Percentiles rank a stretch among this genome's conserved stretches.
Evolutionary conservation across 805 yeast genomes (phyloP).

Genomic region (Barnettozyma siamensis): DNA sequence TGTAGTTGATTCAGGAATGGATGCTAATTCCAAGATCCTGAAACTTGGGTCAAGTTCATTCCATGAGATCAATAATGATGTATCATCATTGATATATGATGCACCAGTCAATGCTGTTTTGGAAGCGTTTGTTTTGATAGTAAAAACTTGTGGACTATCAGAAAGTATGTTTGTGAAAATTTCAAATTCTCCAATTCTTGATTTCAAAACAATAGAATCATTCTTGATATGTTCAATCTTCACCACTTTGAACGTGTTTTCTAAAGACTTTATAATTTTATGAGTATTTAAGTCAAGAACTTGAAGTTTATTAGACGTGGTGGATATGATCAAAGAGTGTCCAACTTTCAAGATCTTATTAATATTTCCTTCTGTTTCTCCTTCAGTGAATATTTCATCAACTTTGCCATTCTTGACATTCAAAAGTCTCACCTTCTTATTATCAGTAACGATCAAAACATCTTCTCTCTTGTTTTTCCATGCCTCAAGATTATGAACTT

Average conservation of each 20-base stretch:
- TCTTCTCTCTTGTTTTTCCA: neutral
- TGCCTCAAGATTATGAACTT: neutral
- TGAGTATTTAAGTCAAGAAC: neutral
- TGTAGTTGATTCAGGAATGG: constrained; percentile 14
- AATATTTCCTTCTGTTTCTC: neutral
- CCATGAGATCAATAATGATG: constrained; percentile 30
- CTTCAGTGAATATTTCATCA: neutral
- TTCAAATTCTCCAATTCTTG: constrained; percentile 29
- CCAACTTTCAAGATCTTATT: neutral
- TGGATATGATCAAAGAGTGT: neutral
- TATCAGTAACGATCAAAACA: neutral
- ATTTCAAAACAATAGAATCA: constrained; percentile 19
- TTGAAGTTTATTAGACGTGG: neutral
- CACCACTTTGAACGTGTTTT: neutral
- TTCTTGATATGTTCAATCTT: neutral
- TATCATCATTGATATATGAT: constrained; percentile 7
- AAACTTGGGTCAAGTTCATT: constrained; percentile 35
- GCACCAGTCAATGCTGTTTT: constrained; percentile 25
- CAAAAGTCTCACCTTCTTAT: neutral
- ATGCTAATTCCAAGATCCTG: constrained; percentile 21
- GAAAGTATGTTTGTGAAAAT: constrained; percentile 19
- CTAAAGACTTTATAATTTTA: neutral
- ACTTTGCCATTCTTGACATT: constrained; percentile 1
- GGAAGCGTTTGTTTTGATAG: constrained; percentile 20
- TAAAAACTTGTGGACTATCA: neutral